Conservation (phyloP, 2,329 filamentous ascomycete species). For the Aspergillus pseudoviridinutans region DNA sequence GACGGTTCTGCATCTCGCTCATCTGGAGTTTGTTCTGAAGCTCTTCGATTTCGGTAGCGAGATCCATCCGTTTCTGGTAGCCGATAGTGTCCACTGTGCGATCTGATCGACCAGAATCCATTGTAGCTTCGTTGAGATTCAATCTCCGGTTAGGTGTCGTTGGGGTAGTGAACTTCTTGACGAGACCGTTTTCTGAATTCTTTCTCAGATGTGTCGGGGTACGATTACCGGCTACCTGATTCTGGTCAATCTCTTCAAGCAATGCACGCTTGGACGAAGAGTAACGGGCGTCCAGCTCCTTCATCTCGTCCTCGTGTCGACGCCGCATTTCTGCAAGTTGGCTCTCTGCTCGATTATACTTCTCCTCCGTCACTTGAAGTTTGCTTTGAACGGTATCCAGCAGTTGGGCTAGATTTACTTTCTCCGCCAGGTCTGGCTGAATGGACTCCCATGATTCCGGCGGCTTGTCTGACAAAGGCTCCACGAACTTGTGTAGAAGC, state of each 20-base stretch:
- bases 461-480: slow-evolving; percentile 66
- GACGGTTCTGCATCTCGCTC: slow-evolving; percentile 90
- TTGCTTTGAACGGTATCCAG: slow-evolving; percentile 87
- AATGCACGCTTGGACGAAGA: slow-evolving; percentile 66
- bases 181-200: slow-evolving; percentile 50
- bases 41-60: slow-evolving; percentile 85
- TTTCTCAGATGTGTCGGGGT: slow-evolving; percentile 70
- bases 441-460: slow-evolving; percentile 65
- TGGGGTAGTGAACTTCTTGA: slow-evolving; percentile 65
- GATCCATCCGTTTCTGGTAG: slow-evolving; percentile 84
- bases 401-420: slow-evolving; percentile 75
- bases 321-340: slow-evolving; percentile 76
- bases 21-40: slow-evolving; percentile 92
- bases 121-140: slow-evolving; percentile 58
- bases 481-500: slow-evolving; percentile 78
- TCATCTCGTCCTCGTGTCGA: slow-evolving; percentile 67
- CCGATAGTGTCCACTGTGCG: slow-evolving; percentile 76
- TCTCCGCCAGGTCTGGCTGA: slow-evolving; percentile 63
- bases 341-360: slow-evolving; percentile 73
- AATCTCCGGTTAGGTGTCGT: slow-evolving; percentile 74
- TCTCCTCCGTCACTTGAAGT: slow-evolving; percentile 76
- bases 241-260: slow-evolving; percentile 82
- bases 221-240: slow-evolving; percentile 67
- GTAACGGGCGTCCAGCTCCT: slow-evolving; percentile 59
- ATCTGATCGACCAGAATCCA: slow-evolving; percentile 80